These are phyloP conservation scores for Eimeria mitis DNA, from an alignment of 169 alveolate species.

Conservation along the genomic window DNA sequence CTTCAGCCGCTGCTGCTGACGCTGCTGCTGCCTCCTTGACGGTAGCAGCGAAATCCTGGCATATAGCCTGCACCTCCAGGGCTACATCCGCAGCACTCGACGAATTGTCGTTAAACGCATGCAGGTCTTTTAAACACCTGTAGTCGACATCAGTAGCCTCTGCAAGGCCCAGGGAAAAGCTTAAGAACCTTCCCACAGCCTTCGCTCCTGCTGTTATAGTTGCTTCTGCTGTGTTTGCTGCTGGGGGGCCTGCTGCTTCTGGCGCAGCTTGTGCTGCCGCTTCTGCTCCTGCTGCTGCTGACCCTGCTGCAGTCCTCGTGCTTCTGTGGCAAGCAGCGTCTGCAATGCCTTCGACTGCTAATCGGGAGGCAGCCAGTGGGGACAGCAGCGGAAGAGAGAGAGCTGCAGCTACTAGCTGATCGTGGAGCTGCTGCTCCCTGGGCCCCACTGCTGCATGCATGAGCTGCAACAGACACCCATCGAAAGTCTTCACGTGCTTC, in stretches of 20 bases:
- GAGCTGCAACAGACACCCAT: slow-evolving; percentile 56
- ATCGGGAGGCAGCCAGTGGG: slow-evolving; percentile 35
- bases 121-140: background rate
- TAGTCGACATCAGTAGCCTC: background rate
- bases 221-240: background rate
- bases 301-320: background rate
- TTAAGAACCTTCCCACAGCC: slow-evolving; percentile 44
- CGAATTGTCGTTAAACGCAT: slow-evolving; percentile 21
- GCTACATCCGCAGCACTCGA: slow-evolving; percentile 59
- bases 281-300: background rate
- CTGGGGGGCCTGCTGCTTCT: slow-evolving; percentile 3
- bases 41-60: slow-evolving; percentile 40
- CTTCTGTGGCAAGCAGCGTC: background rate
- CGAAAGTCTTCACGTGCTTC: slow-evolving; percentile 59
- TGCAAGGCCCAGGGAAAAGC: slow-evolving; percentile 5
- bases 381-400: slow-evolving; percentile 52
- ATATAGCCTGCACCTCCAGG: slow-evolving; percentile 57
- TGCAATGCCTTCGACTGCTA: background rate
- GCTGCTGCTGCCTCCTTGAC: slow-evolving; percentile 55
- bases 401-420: slow-evolving; percentile 56
- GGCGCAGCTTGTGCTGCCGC: background rate
- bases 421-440: background rate
- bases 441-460: slow-evolving; percentile 69
- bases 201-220: slow-evolving; percentile 30
- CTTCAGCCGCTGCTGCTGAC: slow-evolving; percentile 16